These are phyloP conservation scores for Aureobasidium sp. DNA, from an alignment of 2,329 filamentous ascomycete genomes.

Conservation along the genomic window DNA sequence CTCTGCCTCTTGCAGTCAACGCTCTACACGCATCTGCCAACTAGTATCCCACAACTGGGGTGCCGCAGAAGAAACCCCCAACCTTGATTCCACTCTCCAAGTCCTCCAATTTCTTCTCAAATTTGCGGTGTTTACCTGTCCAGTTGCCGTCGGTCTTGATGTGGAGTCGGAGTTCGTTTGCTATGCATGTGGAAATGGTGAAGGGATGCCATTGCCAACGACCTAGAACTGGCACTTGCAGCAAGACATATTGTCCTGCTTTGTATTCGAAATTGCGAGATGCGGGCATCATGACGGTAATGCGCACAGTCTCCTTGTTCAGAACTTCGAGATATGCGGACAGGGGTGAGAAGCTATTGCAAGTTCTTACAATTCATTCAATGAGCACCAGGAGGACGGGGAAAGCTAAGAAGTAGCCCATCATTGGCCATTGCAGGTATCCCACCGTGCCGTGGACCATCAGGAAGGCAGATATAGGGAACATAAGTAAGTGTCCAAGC, in stretches of 20 bases:
- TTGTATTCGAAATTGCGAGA: slow-evolving; percentile 45
- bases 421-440: slow-evolving; percentile 47
- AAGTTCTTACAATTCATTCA: slow-evolving; percentile 40
- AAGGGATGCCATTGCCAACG: slow-evolving; percentile 53
- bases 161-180: slow-evolving; percentile 45
- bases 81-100: slow-evolving; percentile 34
- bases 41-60: slow-evolving; percentile 47
- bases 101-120: slow-evolving; percentile 18
- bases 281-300: slow-evolving; percentile 41
- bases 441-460: slow-evolving; percentile 46
- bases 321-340: slow-evolving; percentile 40
- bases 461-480: slow-evolving; percentile 48
- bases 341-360: slow-evolving; percentile 42
- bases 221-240: slow-evolving; percentile 46
- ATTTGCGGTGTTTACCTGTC: slow-evolving; percentile 39
- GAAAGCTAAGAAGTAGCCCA: slow-evolving; percentile 49
- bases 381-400: slow-evolving; percentile 43
- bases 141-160: slow-evolving; percentile 53
- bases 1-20: slow-evolving; percentile 42
- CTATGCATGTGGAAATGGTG: slow-evolving; percentile 48
- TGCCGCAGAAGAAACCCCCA: slow-evolving; percentile 50
- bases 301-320: slow-evolving; percentile 45
- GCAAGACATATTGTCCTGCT: slow-evolving; percentile 50
- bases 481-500: slow-evolving; percentile 50
- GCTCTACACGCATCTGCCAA: slow-evolving; percentile 46